Conservation (phyloP, 371 early-diverging fungal genomes). For the Circinella minor region DNA sequence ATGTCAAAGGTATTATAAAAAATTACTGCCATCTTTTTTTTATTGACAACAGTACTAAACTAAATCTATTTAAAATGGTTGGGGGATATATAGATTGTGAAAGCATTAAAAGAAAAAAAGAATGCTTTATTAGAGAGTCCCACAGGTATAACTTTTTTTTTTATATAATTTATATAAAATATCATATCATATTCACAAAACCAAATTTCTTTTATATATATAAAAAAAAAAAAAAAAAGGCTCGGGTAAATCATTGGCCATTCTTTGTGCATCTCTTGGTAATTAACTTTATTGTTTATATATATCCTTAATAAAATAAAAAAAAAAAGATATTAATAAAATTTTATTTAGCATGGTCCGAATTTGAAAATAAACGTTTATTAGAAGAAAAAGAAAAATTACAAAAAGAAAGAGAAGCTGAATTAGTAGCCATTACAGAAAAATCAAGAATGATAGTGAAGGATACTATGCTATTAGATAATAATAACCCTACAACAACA, state of each 20-base stretch:
- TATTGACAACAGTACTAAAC: no score
- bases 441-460: no score
- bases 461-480: neutral
- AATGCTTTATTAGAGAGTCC: constrained; percentile 66
- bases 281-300: constrained; percentile 5
- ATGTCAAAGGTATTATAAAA: constrained; percentile 49
- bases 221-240: no score
- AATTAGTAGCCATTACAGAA: neutral
- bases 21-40: no score
- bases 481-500: neutral
- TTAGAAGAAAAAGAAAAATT: constrained; percentile 8
- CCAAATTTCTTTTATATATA: neutral
- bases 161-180: neutral
- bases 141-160: constrained; percentile 41
- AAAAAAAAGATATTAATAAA: neutral
- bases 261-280: constrained; percentile 58
- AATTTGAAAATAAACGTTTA: constrained; percentile 22
- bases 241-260: constrained; percentile 62
- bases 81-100: constrained; percentile 43
- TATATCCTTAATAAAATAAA: neutral
- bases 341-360: constrained; percentile 32
- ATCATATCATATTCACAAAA: neutral
- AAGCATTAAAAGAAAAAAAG: constrained; percentile 49
- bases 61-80: no score
- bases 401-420: neutral